phyloP scores from a whole-genome alignment of 495 filamentous ascomycete genomes.

The Talaromyces stipitatus region DNA sequence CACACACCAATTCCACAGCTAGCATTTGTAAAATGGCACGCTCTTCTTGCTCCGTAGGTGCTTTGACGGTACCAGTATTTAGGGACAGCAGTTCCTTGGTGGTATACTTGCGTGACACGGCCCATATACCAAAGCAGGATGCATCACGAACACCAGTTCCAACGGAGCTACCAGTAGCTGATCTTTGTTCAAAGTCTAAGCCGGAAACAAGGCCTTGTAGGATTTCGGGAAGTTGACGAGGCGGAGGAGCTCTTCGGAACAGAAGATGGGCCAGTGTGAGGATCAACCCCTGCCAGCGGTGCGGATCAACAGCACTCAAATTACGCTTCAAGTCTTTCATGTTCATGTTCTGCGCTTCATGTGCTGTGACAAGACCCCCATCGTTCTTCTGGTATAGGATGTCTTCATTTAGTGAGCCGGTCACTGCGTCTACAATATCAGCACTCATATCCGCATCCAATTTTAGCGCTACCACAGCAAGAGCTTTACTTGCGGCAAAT shows the following conservation, averaged over 20 bases:
- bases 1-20: conserved; percentile 68
- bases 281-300: conserved; percentile 87
- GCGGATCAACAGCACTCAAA: conserved; percentile 63
- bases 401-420: conserved; percentile 66
- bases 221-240: conserved; percentile 57
- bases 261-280: conserved; percentile 80
- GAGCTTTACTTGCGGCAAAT: conserved; percentile 83
- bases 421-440: conserved; percentile 79
- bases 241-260: conserved; percentile 67
- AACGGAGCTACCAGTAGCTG: conserved; percentile 69
- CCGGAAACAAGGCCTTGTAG: conserved; percentile 64
- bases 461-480: conserved; percentile 76
- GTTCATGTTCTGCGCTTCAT: conserved; percentile 25
- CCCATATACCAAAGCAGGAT: conserved; percentile 92
- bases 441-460: conserved; percentile 70
- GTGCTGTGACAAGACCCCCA: conserved; percentile 27
- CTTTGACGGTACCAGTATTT: conserved; percentile 28
- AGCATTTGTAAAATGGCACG: conserved; percentile 60
- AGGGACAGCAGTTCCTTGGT: conserved; percentile 68
- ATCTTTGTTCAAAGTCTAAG: conserved; percentile 78
- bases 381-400: conserved; percentile 55
- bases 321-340: conserved; percentile 42
- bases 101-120: conserved; percentile 77
- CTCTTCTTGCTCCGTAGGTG: conserved; percentile 16
- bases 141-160: conserved; percentile 95